A percentile compares a stretch with the other conserved stretches of the same genome.
phyloP scores from a whole-genome alignment of 495 filamentous ascomycete genomes.

The Amorphotheca resinae region DNA sequence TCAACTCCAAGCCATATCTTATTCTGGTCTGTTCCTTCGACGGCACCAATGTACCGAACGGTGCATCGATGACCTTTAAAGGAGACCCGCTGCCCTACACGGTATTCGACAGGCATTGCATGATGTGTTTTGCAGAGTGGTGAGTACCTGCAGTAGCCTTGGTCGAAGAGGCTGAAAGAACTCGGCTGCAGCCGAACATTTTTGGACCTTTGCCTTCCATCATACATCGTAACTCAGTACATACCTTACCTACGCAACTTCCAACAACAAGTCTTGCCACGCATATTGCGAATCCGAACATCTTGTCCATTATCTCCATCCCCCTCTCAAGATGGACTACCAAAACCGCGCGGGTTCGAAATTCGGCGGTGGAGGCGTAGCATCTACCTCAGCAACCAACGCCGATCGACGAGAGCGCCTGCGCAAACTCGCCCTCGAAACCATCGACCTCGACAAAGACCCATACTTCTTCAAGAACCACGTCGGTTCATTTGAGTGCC shows the following conservation, averaged over 20 bases:
- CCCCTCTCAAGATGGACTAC: constrained; percentile 38
- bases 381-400: constrained; percentile 84
- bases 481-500: constrained; percentile 95
- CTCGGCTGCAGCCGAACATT: constrained; percentile 1
- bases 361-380: constrained; percentile 95
- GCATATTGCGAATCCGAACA: no score
- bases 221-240: background rate
- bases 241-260: background rate
- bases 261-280: background rate
- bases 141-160: background rate
- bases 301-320: constrained; percentile 1
- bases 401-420: constrained; percentile 94
- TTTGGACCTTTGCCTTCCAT: constrained; percentile 1
- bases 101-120: constrained; percentile 24
- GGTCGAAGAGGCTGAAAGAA: constrained; percentile 14
- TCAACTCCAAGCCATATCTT: constrained; percentile 90
- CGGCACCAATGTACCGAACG: constrained; percentile 66
- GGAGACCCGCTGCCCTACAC: constrained; percentile 61
- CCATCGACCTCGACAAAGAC: constrained; percentile 98
- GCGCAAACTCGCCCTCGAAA: constrained; percentile 94
- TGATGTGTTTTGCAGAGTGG: background rate
- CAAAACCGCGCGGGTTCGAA: constrained; percentile 96
- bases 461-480: constrained; percentile 99
- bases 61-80: constrained; percentile 67
- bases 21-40: constrained; percentile 48